phyloP scores from a whole-genome alignment of 768 basidiomycete species.

The Kwoniella pini region DNA sequence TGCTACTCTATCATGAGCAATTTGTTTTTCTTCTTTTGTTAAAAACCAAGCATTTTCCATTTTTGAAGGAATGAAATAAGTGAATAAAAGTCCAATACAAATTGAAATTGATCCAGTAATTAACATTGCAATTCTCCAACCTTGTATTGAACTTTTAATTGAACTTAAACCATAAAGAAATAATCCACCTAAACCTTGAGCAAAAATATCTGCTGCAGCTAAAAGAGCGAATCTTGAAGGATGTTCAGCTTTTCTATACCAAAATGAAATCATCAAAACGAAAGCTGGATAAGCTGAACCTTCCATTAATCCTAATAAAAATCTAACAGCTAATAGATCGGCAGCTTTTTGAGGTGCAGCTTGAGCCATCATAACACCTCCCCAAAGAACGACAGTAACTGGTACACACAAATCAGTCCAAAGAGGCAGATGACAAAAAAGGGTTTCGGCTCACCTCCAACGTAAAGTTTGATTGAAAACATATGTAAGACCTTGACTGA shows the following conservation, averaged over 20 bases:
- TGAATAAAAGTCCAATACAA: conserved; percentile 26
- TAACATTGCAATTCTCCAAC: conserved; percentile 35
- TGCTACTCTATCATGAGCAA: conserved; percentile 34
- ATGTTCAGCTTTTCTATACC: conserved; percentile 36
- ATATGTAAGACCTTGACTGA: conserved; percentile 16
- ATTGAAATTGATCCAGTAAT: conserved; percentile 26
- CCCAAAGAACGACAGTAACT: conserved; percentile 19
- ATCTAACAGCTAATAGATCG: conserved; percentile 7
- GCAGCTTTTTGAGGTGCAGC: conserved; percentile 11
- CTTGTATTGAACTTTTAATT: conserved; percentile 19
- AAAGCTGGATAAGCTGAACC: conserved; percentile 16
- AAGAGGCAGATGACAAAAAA: neutral
- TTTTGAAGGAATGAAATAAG: conserved; percentile 24
- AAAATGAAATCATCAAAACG: conserved; percentile 21
- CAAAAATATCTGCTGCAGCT: conserved; percentile 26
- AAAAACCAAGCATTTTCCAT: conserved; percentile 36
- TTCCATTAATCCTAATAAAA: conserved; percentile 12
- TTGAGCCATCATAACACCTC: conserved; percentile 18
- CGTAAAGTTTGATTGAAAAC: conserved; percentile 12
- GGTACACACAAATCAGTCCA: neutral
- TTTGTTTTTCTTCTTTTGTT: conserved; percentile 20
- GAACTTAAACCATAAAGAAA: conserved; percentile 14
- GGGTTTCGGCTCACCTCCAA: conserved; percentile 11
- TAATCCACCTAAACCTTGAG: conserved; percentile 33
- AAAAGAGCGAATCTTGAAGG: conserved; percentile 34